Percentiles rank a stretch among this genome's conserved stretches.
These are phyloP conservation scores for Luzula sylvatica DNA, from an alignment of 176 grass and related monocot species.

Conservation along the genomic window DNA sequence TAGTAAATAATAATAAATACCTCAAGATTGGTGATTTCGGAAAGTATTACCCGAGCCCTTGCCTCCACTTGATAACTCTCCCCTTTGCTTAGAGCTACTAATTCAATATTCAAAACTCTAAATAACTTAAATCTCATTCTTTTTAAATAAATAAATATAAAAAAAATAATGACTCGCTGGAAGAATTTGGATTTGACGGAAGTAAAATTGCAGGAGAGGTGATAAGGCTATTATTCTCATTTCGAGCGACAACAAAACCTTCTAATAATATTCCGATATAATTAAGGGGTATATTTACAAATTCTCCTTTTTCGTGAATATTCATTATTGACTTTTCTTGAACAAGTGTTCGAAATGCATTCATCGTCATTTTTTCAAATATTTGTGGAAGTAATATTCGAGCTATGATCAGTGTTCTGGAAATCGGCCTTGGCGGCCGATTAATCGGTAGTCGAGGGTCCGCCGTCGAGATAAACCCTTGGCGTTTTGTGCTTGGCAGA, in stretches of 20 bases:
- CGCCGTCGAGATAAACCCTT: too few relatives aligned
- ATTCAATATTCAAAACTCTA: too few relatives aligned
- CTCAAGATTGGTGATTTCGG: constrained; percentile 33
- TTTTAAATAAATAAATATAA: background rate
- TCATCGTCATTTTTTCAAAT: constrained; percentile 87
- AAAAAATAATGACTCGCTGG: constrained; percentile 26
- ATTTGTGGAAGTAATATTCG: constrained; percentile 72
- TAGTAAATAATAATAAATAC: constrained; percentile 24
- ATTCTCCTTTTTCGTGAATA: constrained; percentile 71
- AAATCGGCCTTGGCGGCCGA: too few relatives aligned
- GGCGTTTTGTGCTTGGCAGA: too few relatives aligned
- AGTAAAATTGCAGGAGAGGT: constrained; percentile 52
- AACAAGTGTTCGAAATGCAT: constrained; percentile 54
- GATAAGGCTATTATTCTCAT: constrained; percentile 36
- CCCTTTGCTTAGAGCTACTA: constrained; percentile 35
- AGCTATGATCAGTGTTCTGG: constrained; percentile 49
- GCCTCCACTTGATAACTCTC: constrained; percentile 66
- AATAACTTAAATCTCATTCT: too few relatives aligned
- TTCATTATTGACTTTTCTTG: constrained; percentile 60
- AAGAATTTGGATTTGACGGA: constrained; percentile 47
- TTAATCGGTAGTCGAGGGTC: too few relatives aligned
- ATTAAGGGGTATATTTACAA: constrained; percentile 39
- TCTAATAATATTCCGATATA: constrained; percentile 66
- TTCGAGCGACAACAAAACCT: constrained; percentile 66
- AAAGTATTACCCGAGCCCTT: constrained; percentile 59